Evolutionary conservation across 116 monocot genomes (phyloP).

Genomic region (Phalaenopsis hybrid): DNA sequence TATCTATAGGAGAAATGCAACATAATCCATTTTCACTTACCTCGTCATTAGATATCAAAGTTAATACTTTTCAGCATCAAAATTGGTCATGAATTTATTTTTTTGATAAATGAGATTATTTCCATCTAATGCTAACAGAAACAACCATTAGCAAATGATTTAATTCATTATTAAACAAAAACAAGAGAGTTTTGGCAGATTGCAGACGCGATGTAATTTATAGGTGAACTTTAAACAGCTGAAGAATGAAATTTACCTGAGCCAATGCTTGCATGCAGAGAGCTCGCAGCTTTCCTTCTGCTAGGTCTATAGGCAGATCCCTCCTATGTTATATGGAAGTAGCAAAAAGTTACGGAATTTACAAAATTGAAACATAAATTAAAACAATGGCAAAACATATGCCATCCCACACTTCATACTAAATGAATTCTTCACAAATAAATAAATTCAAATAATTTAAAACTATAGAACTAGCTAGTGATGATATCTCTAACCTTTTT

Average conservation of each 20-base stretch:
- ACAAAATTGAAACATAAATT: not conserved
- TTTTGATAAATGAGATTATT: not conserved
- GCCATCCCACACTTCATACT: not conserved
- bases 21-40: not conserved
- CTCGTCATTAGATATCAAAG: not conserved
- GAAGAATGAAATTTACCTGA: slow-evolving; percentile 32
- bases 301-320: slow-evolving; percentile 63
- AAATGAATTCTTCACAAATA: not conserved
- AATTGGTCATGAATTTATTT: not conserved
- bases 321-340: slow-evolving; percentile 27
- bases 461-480: slow-evolving; percentile 4
- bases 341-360: not conserved
- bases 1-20: not conserved
- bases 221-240: slow-evolving; percentile 1
- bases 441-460: not conserved
- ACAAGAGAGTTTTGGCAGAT: not conserved
- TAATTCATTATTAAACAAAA: not conserved
- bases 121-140: not conserved
- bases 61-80: not conserved
- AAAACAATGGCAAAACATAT: not conserved
- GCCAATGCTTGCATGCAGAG: slow-evolving; percentile 70
- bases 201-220: not conserved
- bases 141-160: not conserved
- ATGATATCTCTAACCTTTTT: slow-evolving; percentile 43
- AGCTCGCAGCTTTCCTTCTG: slow-evolving; percentile 57